These are phyloP conservation scores for Penicillium sp. DNA, from an alignment of 2,329 filamentous ascomycete species.

Conservation along the genomic window DNA sequence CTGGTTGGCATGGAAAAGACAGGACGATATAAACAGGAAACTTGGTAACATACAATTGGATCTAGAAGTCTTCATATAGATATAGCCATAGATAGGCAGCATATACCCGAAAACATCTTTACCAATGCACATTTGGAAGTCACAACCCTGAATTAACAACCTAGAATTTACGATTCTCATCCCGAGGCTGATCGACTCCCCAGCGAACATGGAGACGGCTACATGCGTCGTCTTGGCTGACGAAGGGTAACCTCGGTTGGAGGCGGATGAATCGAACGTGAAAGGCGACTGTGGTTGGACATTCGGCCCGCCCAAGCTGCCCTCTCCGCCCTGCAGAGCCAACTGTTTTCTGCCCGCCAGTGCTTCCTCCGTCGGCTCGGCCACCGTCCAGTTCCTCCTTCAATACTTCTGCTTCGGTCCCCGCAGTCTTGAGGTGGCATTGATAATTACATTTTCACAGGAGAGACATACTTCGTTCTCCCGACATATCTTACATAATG, in stretches of 20 bases:
- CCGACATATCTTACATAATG: constrained; percentile 40
- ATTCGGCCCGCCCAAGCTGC: constrained; percentile 40
- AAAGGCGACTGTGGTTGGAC: constrained; percentile 24
- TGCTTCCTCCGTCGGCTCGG: constrained; percentile 27
- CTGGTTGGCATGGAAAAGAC: constrained; percentile 64
- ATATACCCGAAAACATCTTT: constrained; percentile 2
- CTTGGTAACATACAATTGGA: constrained; percentile 57
- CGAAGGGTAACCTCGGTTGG: constrained; percentile 39
- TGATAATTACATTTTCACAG: background rate
- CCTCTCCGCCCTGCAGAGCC: constrained; percentile 33
- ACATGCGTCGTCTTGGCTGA: constrained; percentile 5
- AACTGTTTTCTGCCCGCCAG: constrained; percentile 30
- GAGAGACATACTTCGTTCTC: constrained; percentile 7
- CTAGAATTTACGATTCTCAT: background rate
- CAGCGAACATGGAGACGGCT: constrained; percentile 1
- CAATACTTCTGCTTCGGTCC: constrained; percentile 12
- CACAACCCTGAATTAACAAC: background rate
- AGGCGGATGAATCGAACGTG: constrained; percentile 29
- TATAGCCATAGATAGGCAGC: constrained; percentile 1
- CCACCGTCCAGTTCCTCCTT: constrained; percentile 12
- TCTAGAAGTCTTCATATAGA: background rate
- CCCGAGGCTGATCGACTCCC: background rate
- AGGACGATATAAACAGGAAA: constrained; percentile 71
- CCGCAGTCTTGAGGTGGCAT: constrained; percentile 1
- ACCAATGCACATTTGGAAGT: background rate